These are phyloP conservation scores for Lagenaria siceraria DNA, from an alignment of 306 rosid genomes.

Conservation along the genomic window DNA sequence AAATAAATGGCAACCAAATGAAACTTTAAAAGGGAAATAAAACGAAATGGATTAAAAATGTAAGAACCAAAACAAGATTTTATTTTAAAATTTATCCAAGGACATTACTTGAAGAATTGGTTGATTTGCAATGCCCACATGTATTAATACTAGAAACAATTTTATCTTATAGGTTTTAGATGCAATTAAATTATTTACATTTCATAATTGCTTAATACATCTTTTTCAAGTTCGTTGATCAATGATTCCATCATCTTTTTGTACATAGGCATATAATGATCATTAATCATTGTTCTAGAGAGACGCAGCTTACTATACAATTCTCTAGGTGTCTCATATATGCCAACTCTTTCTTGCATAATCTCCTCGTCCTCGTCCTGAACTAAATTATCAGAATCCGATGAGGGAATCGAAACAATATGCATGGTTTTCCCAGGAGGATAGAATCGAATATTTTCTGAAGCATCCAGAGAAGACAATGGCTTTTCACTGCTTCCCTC, in stretches of 20 bases:
- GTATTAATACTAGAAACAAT: background rate
- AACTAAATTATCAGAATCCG: constrained; percentile 26
- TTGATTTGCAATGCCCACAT: background rate
- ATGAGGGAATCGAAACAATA: constrained; percentile 38
- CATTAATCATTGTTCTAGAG: constrained; percentile 84
- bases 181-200: background rate
- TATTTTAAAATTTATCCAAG: background rate
- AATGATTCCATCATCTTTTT: constrained; percentile 89
- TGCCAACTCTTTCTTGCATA: constrained; percentile 40
- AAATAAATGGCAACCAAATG: background rate
- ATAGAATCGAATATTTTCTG: constrained; percentile 57
- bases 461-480: constrained; percentile 36
- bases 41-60: background rate
- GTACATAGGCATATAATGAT: constrained; percentile 97
- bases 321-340: constrained; percentile 74
- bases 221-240: constrained; percentile 61
- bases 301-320: constrained; percentile 89
- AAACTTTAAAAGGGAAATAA: background rate
- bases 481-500: constrained; percentile 40
- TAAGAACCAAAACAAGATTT: background rate
- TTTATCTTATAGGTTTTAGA: background rate
- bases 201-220: constrained; percentile 6
- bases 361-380: constrained; percentile 20
- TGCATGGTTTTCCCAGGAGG: constrained; percentile 97
- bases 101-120: background rate